Conservation (phyloP, 1,139 yeast species). For the Suhomyces terraborum region DNA sequence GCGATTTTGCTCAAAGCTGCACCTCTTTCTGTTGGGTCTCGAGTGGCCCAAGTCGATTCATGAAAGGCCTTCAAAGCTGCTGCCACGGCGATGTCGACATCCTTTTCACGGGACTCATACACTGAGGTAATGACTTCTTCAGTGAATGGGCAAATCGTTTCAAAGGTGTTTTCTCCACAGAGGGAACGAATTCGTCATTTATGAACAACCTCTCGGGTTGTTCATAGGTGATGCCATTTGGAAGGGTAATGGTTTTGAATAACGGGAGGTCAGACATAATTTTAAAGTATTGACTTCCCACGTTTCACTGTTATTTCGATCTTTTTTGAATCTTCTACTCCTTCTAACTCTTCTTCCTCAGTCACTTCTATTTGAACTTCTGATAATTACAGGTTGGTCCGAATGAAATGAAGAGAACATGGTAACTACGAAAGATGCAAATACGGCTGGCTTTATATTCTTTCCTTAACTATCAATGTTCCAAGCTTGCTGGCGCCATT, state of each 20-base stretch:
- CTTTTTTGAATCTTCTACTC: too few species aligned
- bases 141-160: slow-evolving; percentile 56
- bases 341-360: too few species aligned
- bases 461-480: too few species aligned
- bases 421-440: too few species aligned
- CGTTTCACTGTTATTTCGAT: too few species aligned
- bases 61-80: slow-evolving; percentile 56
- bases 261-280: slow-evolving; percentile 8
- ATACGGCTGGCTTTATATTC: too few species aligned
- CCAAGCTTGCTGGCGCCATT: not conserved
- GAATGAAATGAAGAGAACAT: too few species aligned
- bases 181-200: slow-evolving; percentile 57
- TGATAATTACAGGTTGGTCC: too few species aligned
- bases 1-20: slow-evolving; percentile 13
- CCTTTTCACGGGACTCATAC: slow-evolving; percentile 57
- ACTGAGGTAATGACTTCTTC: slow-evolving; percentile 57
- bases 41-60: slow-evolving; percentile 14
- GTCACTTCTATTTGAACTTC: too few species aligned
- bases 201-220: slow-evolving; percentile 73
- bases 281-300: too few species aligned
- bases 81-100: slow-evolving; percentile 59
- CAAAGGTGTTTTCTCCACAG: slow-evolving; percentile 54
- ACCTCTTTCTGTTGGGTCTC: slow-evolving; percentile 12
- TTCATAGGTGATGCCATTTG: slow-evolving; percentile 27
- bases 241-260: slow-evolving; percentile 7